Conservation (phyloP, 2,329 filamentous ascomycete species). For the Colletotrichum horii region DNA sequence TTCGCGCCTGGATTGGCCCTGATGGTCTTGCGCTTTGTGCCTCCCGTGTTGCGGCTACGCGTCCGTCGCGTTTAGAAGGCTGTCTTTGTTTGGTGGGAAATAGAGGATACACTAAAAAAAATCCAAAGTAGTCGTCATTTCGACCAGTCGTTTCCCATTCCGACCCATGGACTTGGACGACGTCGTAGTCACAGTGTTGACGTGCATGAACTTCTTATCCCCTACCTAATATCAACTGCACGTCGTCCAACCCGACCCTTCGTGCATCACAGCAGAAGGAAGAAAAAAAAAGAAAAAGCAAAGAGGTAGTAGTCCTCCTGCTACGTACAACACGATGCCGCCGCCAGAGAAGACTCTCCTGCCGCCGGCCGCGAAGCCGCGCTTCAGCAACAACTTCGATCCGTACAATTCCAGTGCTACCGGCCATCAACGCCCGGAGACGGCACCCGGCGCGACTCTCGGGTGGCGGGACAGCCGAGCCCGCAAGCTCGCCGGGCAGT, state of each 20-base stretch:
- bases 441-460: conserved; percentile 59
- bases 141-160: background rate
- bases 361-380: conserved; percentile 44
- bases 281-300: background rate
- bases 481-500: conserved; percentile 74
- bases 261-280: background rate
- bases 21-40: background rate
- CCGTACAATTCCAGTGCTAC: conserved; percentile 76
- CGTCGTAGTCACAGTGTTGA: background rate
- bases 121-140: background rate
- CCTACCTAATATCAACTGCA: background rate
- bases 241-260: background rate
- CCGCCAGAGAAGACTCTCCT: conserved; percentile 12
- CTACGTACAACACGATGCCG: background rate
- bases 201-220: background rate
- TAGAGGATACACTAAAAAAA: background rate
- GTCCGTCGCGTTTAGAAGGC: background rate
- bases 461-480: conserved; percentile 75
- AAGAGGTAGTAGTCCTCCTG: background rate
- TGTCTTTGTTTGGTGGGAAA: background rate
- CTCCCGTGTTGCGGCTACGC: background rate
- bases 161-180: background rate
- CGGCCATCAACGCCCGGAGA: conserved; percentile 81
- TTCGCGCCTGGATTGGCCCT: background rate
- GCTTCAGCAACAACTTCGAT: conserved; percentile 58